Evolutionary conservation across 2,329 filamentous ascomycete genomes (phyloP).

Genomic region (Cladosporium oxysporum): DNA sequence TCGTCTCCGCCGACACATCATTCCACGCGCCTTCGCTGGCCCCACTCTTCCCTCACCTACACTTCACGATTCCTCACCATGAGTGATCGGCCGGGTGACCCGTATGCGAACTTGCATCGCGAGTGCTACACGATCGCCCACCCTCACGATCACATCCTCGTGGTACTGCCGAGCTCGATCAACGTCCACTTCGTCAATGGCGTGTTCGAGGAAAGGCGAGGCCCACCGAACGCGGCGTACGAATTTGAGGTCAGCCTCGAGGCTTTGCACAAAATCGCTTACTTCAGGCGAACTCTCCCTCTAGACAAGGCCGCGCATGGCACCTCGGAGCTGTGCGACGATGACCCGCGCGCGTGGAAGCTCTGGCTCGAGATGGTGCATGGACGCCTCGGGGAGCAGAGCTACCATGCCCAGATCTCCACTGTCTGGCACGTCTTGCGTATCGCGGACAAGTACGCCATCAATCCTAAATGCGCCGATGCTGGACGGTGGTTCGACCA

Average conservation of each 20-base stretch:
- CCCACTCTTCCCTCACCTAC: neutral
- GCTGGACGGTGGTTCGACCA: slow-evolving; percentile 23
- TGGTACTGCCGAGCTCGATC: neutral
- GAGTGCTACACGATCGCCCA: neutral
- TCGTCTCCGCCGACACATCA: neutral
- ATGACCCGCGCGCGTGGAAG: neutral
- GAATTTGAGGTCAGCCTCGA: slow-evolving; percentile 1
- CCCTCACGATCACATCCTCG: neutral
- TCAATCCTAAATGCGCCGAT: slow-evolving; percentile 1
- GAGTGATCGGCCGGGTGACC: neutral
- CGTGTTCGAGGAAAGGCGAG: neutral
- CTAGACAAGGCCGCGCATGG: neutral
- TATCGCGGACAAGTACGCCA: slow-evolving; percentile 25
- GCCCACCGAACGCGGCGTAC: neutral
- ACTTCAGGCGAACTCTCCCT: neutral
- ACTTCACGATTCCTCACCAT: neutral
- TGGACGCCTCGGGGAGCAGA: neutral
- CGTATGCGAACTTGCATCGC: neutral
- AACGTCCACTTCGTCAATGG: neutral
- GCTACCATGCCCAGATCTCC: slow-evolving; percentile 13
- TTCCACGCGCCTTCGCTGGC: neutral
- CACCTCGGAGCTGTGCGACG: neutral
- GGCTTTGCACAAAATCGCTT: neutral
- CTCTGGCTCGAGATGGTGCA: slow-evolving; percentile 27
- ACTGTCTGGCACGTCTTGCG: slow-evolving; percentile 25